Evolutionary conservation across 768 basidiomycete species (phyloP).

Genomic region (Lentinus tigrinus): DNA sequence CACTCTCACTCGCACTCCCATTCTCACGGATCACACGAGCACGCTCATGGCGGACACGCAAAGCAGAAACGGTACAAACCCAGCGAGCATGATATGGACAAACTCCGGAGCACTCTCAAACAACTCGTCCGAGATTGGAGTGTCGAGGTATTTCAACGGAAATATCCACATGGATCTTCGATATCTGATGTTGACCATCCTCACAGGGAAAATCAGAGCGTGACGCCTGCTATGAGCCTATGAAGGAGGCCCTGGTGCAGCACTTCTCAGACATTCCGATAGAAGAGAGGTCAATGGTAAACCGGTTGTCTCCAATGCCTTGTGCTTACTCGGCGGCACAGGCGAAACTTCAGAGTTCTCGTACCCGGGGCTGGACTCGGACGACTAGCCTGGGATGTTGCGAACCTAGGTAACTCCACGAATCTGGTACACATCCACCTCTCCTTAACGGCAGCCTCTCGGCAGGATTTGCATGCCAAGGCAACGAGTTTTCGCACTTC

Average conservation of each 20-base stretch:
- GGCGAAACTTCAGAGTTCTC: conserved; percentile 66
- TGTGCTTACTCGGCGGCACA: conserved; percentile 14
- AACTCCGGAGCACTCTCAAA: conserved; percentile 86
- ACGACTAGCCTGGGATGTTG: conserved; percentile 85
- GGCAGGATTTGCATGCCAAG: conserved; percentile 85
- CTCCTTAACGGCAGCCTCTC: background rate
- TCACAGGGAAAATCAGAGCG: conserved; percentile 75
- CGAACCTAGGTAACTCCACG: conserved; percentile 59
- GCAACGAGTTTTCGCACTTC: conserved; percentile 94
- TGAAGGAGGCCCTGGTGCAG: conserved; percentile 68
- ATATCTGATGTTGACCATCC: background rate
- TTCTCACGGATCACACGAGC: conserved; percentile 30
- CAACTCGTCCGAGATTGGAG: conserved; percentile 96
- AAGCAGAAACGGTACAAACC: conserved; percentile 41
- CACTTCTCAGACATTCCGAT: conserved; percentile 58
- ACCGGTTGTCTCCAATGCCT: background rate
- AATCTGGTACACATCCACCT: background rate
- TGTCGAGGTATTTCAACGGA: conserved; percentile 53
- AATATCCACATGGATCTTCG: background rate
- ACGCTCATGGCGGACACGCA: conserved; percentile 25
- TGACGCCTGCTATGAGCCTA: conserved; percentile 76
- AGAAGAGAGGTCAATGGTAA: conserved; percentile 47
- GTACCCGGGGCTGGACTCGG: conserved; percentile 92
- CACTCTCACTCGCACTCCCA: conserved; percentile 30
- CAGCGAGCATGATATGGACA: conserved; percentile 82